phyloP scores from a whole-genome alignment of 208 protist genomes.

The Angomonas deanei region DNA sequence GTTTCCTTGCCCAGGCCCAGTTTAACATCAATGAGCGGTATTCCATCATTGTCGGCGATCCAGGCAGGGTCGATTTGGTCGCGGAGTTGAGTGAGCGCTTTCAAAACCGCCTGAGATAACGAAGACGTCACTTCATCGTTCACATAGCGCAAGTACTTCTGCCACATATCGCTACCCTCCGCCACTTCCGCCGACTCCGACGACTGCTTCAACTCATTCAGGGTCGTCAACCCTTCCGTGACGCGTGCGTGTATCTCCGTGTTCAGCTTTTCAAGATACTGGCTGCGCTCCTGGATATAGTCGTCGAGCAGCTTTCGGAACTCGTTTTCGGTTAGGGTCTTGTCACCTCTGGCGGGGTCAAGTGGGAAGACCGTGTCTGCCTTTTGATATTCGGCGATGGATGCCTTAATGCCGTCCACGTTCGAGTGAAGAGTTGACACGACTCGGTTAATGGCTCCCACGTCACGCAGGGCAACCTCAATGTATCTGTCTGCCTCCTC shows the following conservation, averaged over 20 bases:
- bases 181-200: constrained; percentile 29
- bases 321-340: constrained; percentile 87
- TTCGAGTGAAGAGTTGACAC: constrained; percentile 89
- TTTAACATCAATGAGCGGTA: constrained; percentile 90
- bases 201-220: constrained; percentile 74
- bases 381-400: constrained; percentile 71
- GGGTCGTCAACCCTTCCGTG: constrained; percentile 62
- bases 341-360: constrained; percentile 69
- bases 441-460: constrained; percentile 77
- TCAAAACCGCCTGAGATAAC: constrained; percentile 59
- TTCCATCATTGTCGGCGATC: constrained; percentile 83
- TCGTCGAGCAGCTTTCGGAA: constrained; percentile 83
- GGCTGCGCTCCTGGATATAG: constrained; percentile 46
- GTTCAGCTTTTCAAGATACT: constrained; percentile 51
- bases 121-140: constrained; percentile 79
- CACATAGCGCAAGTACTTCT: constrained; percentile 88
- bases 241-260: constrained; percentile 79
- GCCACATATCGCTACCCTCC: constrained; percentile 63
- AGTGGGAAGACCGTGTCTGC: constrained; percentile 83
- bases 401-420: constrained; percentile 75
- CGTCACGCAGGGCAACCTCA: constrained; percentile 69
- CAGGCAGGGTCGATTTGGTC: constrained; percentile 89
- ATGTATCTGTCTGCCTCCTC: constrained; percentile 89
- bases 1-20: constrained; percentile 73
- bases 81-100: constrained; percentile 72